A percentile compares a stretch with the other conserved stretches of the same genome.
Conservation (phyloP, 257 asterid species). For the Knoxia roxburghii region DNA sequence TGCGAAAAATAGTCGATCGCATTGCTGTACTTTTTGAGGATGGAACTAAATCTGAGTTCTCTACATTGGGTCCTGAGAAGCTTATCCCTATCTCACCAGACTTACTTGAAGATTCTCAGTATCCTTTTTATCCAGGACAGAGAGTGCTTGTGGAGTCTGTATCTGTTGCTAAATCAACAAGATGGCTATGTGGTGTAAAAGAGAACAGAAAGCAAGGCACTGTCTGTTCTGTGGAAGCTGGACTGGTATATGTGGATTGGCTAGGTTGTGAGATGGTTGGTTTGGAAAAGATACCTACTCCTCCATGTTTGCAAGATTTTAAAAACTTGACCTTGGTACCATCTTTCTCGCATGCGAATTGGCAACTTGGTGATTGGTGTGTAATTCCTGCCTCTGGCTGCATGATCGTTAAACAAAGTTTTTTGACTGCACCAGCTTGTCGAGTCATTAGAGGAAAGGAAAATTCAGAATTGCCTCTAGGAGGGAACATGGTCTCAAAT, state of each 20-base stretch:
- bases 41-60: conserved; percentile 49
- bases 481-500: conserved; percentile 20
- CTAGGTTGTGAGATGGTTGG: conserved; percentile 46
- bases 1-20: conserved; percentile 54
- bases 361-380: conserved; percentile 99
- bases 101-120: conserved; percentile 62
- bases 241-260: conserved; percentile 66
- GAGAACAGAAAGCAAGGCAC: conserved; percentile 52
- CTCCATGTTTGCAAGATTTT: conserved; percentile 44
- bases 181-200: conserved; percentile 66
- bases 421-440: conserved; percentile 22
- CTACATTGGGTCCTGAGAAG: conserved; percentile 43
- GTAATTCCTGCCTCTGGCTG: conserved; percentile 29
- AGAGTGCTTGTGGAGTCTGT: conserved; percentile 52
- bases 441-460: conserved; percentile 21
- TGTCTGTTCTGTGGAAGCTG: conserved; percentile 61
- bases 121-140: conserved; percentile 82
- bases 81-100: conserved; percentile 56
- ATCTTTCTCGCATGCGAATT: conserved; percentile 48
- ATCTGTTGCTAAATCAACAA: conserved; percentile 34
- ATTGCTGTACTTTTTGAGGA: conserved; percentile 60
- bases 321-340: conserved; percentile 53
- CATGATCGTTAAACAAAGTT: conserved; percentile 13
- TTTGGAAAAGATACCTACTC: conserved; percentile 38
- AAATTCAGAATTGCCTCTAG: conserved; percentile 16